Percentiles rank a stretch among this genome's conserved stretches.
phyloP scores from a whole-genome alignment of 768 basidiomycete species.

The Termitomyces sp. region DNA sequence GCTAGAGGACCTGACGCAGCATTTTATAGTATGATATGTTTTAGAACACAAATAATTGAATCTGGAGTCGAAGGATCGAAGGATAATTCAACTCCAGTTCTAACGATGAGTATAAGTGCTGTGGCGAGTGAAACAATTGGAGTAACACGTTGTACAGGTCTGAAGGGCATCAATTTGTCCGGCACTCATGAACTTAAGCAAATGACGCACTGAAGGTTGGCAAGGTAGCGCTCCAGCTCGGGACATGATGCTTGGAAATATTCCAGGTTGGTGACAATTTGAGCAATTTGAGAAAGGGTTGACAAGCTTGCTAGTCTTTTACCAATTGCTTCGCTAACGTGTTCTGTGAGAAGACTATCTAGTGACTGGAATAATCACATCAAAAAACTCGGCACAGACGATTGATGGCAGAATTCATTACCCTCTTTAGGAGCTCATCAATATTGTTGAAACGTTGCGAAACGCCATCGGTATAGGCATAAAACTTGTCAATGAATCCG shows the following conservation, averaged over 20 bases:
- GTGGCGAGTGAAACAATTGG: no score
- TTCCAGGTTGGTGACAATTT: conserved; percentile 89
- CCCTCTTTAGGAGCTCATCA: conserved; percentile 87
- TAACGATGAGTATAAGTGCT: no score
- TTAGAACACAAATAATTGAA: no score
- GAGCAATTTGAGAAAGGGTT: conserved; percentile 85
- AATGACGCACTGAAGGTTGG: conserved; percentile 60
- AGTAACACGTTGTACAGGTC: conserved; percentile 79
- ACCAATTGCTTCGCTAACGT: conserved; percentile 72
- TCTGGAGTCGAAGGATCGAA: no score
- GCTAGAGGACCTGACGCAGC: no score
- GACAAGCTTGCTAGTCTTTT: conserved; percentile 68
- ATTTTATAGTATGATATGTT: no score
- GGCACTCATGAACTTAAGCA: not conserved
- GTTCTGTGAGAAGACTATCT: conserved; percentile 71
- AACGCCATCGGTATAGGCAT: conserved; percentile 93
- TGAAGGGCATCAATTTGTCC: conserved; percentile 21
- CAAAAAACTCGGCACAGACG: not conserved
- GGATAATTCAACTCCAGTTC: no score
- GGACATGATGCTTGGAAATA: conserved; percentile 82
- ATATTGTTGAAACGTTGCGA: conserved; percentile 88
- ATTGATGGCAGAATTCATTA: conserved; percentile 20
- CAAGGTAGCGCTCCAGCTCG: conserved; percentile 81
- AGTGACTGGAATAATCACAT: conserved; percentile 53
- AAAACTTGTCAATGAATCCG: conserved; percentile 87